These are phyloP conservation scores for Penicillium odoratum DNA, from an alignment of 495 filamentous ascomycete species.

Conservation along the genomic window DNA sequence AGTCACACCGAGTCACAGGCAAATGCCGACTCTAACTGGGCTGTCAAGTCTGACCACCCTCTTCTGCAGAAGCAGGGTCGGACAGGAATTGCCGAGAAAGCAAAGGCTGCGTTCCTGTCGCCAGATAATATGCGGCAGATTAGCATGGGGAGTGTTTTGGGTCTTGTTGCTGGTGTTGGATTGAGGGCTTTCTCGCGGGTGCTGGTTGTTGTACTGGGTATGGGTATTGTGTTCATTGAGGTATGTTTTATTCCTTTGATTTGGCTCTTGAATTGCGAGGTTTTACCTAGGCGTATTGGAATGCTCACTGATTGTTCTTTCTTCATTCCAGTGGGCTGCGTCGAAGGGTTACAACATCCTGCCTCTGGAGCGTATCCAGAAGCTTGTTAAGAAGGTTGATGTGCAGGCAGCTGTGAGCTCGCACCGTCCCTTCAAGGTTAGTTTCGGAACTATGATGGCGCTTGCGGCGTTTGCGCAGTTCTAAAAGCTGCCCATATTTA, in stretches of 20 bases:
- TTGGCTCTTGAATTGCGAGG: not conserved
- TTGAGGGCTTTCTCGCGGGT: constrained; percentile 74
- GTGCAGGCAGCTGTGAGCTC: constrained; percentile 60
- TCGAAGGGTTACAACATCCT: constrained; percentile 73
- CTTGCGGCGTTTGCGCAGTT: constrained; percentile 69
- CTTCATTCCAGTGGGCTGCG: constrained; percentile 58
- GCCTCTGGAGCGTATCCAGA: constrained; percentile 58
- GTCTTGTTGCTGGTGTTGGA: constrained; percentile 67
- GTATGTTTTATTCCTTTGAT: constrained; percentile 42
- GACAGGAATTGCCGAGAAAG: constrained; percentile 13
- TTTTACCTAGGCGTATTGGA: not conserved
- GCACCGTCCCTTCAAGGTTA: constrained; percentile 74
- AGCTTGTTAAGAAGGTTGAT: constrained; percentile 57
- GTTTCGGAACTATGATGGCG: constrained; percentile 74
- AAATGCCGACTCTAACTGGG: constrained; percentile 31
- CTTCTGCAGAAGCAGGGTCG: constrained; percentile 30
- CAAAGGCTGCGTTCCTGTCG: constrained; percentile 30
- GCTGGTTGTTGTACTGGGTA: constrained; percentile 69
- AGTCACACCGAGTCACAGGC: constrained; percentile 18
- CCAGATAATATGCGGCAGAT: constrained; percentile 63
- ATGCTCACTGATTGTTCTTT: not conserved
- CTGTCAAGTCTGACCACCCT: constrained; percentile 25
- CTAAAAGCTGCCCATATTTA: constrained; percentile 15
- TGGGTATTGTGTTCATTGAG: constrained; percentile 69
- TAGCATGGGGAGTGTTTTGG: constrained; percentile 67